These are phyloP conservation scores for Pezicula rhizophila DNA, from an alignment of 2,329 filamentous ascomycete genomes.

Conservation along the genomic window DNA sequence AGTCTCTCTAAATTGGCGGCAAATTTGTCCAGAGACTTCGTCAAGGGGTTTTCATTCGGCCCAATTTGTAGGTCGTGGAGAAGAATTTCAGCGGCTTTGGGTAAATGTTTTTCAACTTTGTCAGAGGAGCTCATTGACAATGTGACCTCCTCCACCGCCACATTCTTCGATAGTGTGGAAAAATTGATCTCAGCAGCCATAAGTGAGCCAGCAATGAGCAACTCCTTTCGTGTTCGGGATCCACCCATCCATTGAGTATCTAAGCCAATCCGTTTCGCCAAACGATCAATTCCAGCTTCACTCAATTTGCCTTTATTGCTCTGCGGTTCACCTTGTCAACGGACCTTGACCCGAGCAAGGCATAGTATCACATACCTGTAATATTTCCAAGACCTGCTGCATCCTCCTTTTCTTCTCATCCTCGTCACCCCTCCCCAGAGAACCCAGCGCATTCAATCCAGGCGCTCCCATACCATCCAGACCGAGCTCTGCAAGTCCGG, in stretches of 20 bases:
- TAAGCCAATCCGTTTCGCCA: conserved; percentile 62
- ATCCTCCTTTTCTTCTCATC: conserved; percentile 44
- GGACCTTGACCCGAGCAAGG: background rate
- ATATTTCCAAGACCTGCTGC: conserved; percentile 22
- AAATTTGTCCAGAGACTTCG: conserved; percentile 65
- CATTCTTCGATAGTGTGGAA: conserved; percentile 35
- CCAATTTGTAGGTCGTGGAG: conserved; percentile 55
- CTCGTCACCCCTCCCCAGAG: conserved; percentile 33
- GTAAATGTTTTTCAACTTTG: conserved; percentile 53
- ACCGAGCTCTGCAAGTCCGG: conserved; percentile 42
- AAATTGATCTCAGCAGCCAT: conserved; percentile 57
- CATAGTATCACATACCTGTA: conserved; percentile 17
- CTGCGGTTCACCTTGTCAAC: conserved; percentile 23
- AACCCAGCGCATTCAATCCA: conserved; percentile 13
- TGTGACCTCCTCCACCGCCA: conserved; percentile 56
- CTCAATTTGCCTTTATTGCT: conserved; percentile 58
- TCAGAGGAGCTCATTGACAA: conserved; percentile 52
- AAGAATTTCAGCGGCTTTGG: conserved; percentile 59
- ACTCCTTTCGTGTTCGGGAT: conserved; percentile 52
- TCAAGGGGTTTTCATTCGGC: conserved; percentile 56
- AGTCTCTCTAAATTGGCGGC: conserved; percentile 65
- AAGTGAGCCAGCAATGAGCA: conserved; percentile 57
- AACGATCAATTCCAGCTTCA: conserved; percentile 66
- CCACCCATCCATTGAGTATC: conserved; percentile 34
- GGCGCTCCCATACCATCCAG: conserved; percentile 39